Base-by-base conservation (phyloP, 1,139 yeast species). In the Nakaseomyces delphensis region DNA sequence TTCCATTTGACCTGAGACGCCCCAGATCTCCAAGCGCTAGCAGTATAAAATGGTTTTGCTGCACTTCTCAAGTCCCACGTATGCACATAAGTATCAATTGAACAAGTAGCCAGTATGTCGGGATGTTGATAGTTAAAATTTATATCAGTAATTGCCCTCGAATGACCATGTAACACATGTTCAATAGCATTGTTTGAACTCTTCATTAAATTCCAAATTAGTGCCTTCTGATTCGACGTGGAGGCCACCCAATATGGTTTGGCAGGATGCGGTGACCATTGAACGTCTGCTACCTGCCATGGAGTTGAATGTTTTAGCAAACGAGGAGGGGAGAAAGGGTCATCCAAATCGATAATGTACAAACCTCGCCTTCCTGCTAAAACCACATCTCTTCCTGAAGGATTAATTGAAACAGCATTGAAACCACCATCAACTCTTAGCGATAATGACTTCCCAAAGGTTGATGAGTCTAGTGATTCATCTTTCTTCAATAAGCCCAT, bases 211-310 rank as follows among this genome's bases (percentile, higher is more conserved):
- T 91, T 93, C 98, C 98, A 91, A 3, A 91, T 77, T 53, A 91
- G 68, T 0, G 96, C 97, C 63, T 91, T 89, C 58, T 91, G 98
- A 60, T 91, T 91, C 2, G 95, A 83, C 0, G 97, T 87, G 0
- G 95, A 84, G 1, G 89, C 82, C 42, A 93, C 87, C 95, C 96
- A 87, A 14, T 83, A 73, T 0, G 95, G 93, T 49, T 83, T 83
- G 0, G 78, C 71, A 9, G 74, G 70, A 58, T 86, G 94, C 0
- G 97, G 96, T 3, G 94, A 85, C 97, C 98, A 91, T 60, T 91
- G 97, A 1, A 89, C 96, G 60, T 91, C 96, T 0, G 98, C 96
- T 2, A 91, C 98, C 62, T 91, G 97, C 98, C 98, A 93, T 0
- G 95, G 80, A 0, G 97, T 89, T 25, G 79, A 71, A 58, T 91